These are phyloP conservation scores for Botrytis byssoidea DNA, from an alignment of 2,329 filamentous ascomycete species.

Conservation along the genomic window DNA sequence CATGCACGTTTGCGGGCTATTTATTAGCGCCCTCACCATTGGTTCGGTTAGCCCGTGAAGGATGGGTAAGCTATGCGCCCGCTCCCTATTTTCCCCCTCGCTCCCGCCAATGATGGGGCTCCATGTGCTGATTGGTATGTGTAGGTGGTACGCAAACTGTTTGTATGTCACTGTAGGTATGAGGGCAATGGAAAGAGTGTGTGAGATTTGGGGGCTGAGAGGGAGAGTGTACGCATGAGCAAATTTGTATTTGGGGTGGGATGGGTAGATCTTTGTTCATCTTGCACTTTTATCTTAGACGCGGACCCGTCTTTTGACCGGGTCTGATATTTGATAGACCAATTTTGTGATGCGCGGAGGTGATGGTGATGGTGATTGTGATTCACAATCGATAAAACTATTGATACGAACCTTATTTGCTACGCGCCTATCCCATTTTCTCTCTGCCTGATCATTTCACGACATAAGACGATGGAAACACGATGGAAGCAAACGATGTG, in stretches of 20 bases:
- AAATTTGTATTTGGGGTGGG: neutral
- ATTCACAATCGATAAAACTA: neutral
- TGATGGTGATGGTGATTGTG: slow-evolving; percentile 6
- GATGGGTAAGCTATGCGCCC: slow-evolving; percentile 4
- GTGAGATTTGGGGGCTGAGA: slow-evolving; percentile 10
- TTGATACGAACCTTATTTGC: neutral
- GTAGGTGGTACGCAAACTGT: neutral
- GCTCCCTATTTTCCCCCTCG: neutral
- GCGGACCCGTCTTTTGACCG: neutral
- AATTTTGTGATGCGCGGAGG: neutral
- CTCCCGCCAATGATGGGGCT: neutral
- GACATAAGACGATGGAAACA: neutral
- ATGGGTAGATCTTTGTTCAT: neutral
- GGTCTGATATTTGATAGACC: neutral
- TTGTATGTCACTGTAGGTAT: neutral
- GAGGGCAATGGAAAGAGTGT: neutral
- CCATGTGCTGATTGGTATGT: neutral
- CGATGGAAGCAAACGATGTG: neutral
- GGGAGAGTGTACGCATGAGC: neutral
- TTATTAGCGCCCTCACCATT: slow-evolving; percentile 9
- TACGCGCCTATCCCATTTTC: neutral
- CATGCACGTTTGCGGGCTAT: slow-evolving; percentile 10
- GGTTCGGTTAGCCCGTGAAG: slow-evolving; percentile 1
- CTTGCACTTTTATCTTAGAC: neutral
- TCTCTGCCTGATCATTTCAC: neutral